phyloP scores from a whole-genome alignment of 2,329 filamentous ascomycete genomes.

The Aspergillus cejpii region DNA sequence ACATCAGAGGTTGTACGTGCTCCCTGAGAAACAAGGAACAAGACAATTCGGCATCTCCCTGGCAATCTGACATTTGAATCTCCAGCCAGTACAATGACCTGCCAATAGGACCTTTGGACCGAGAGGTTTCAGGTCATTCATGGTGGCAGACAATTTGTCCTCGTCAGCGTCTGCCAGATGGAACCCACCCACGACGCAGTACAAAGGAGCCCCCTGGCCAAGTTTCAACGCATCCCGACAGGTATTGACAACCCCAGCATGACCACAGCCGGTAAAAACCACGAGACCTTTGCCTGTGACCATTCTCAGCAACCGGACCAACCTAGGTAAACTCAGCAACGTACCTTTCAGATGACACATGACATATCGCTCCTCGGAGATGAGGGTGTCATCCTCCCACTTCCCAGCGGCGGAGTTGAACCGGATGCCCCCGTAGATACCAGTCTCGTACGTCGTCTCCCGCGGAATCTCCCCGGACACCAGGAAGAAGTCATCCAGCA shows the following conservation, averaged over 20 bases:
- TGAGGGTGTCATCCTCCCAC: slow-evolving; percentile 4
- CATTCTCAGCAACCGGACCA: too few species aligned
- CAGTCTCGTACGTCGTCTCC: slow-evolving; percentile 3
- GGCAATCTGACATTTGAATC: slow-evolving; percentile 7
- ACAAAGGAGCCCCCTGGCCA: slow-evolving; percentile 1
- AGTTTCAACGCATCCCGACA: slow-evolving; percentile 4
- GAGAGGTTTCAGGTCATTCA: slow-evolving; percentile 4
- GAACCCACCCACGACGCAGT: slow-evolving; percentile 6
- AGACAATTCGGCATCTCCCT: slow-evolving; percentile 4
- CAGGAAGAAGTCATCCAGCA: too few species aligned
- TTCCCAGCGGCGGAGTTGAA: background rate
- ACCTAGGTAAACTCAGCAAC: too few species aligned
- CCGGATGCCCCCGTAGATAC: slow-evolving; percentile 3
- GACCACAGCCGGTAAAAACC: slow-evolving; percentile 5
- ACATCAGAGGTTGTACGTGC: slow-evolving; percentile 1
- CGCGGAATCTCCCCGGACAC: too few species aligned
- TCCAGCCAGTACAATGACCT: slow-evolving; percentile 8
- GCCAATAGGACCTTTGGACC: slow-evolving; percentile 3
- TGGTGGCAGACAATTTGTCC: slow-evolving; percentile 3
- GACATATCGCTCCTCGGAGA: slow-evolving; percentile 6
- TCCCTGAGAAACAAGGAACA: slow-evolving; percentile 8
- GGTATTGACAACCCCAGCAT: slow-evolving; percentile 5
- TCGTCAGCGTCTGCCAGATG: slow-evolving; percentile 6
- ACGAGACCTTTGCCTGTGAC: slow-evolving; percentile 7
- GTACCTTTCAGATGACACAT: slow-evolving; percentile 10